Evolutionary conservation across 495 filamentous ascomycete species (phyloP).

Genomic region (Penicillium cataractarum): DNA sequence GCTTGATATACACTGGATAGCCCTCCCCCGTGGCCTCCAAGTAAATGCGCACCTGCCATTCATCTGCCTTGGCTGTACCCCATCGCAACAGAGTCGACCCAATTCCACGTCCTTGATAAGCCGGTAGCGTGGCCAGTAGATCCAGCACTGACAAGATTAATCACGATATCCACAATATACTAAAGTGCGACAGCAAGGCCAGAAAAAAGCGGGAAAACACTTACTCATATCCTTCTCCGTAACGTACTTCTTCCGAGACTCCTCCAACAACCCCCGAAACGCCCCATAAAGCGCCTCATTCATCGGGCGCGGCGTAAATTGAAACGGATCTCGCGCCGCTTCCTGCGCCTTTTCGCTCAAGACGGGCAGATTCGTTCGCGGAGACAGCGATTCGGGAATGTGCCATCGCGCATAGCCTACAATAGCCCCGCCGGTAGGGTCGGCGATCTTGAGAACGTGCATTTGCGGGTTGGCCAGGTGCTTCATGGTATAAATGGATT

Average conservation of each 20-base stretch:
- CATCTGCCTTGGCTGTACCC: constrained; percentile 55
- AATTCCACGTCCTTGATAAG: constrained; percentile 54
- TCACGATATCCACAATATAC: neutral
- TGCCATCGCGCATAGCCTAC: constrained; percentile 30
- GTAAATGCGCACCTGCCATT: constrained; percentile 48
- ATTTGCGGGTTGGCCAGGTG: constrained; percentile 29
- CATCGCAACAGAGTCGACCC: constrained; percentile 51
- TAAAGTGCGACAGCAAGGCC: neutral
- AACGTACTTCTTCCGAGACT: constrained; percentile 19
- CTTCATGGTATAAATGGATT: constrained; percentile 27
- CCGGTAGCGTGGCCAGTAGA: constrained; percentile 48
- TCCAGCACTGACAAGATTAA: constrained; percentile 37
- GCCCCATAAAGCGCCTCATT: constrained; percentile 17
- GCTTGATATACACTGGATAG: constrained; percentile 54
- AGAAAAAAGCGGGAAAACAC: constrained; percentile 8
- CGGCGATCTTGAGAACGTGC: constrained; percentile 29
- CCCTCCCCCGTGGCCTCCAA: constrained; percentile 58
- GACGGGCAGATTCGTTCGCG: constrained; percentile 4
- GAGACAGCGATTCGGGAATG: constrained; percentile 20
- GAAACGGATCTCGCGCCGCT: constrained; percentile 18
- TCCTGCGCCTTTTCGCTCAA: constrained; percentile 24
- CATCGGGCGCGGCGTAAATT: constrained; percentile 27
- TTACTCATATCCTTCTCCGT: constrained; percentile 30
- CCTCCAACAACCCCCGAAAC: constrained; percentile 24
- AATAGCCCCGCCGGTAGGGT: constrained; percentile 20